Percentiles rank a stretch among this genome's conserved stretches.
Evolutionary conservation across 345 rosid genomes (phyloP).

Genomic region (Euphorbia lathyris): DNA sequence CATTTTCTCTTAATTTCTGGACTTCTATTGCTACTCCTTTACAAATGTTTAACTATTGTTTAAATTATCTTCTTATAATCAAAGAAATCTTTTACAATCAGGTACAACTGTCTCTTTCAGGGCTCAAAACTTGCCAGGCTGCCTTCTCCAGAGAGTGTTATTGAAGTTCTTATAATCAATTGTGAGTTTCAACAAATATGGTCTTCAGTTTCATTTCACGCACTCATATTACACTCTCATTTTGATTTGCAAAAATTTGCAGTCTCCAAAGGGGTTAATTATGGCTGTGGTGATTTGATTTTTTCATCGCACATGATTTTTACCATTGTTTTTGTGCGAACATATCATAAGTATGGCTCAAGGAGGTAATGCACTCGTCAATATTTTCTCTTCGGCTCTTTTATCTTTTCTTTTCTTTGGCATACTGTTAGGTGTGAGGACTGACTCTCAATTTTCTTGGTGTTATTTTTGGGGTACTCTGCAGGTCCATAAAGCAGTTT

Average conservation of each 20-base stretch:
- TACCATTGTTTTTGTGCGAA: conserved; percentile 80
- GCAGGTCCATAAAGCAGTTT: conserved; percentile 75
- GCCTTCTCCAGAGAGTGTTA: conserved; percentile 63
- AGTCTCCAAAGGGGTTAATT: conserved; percentile 87
- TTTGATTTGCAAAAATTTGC: conserved; percentile 33
- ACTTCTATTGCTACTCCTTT: background rate
- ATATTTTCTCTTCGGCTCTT: background rate
- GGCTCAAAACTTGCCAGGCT: conserved; percentile 76
- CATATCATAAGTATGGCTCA: conserved; percentile 91
- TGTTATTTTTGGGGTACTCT: conserved; percentile 7
- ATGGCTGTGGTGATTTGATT: conserved; percentile 96
- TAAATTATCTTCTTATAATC: conserved; percentile 9
- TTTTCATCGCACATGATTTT: conserved; percentile 99
- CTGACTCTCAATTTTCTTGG: background rate
- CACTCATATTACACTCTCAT: conserved; percentile 6
- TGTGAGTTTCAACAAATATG: conserved; percentile 38
- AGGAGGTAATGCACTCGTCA: conserved; percentile 48
- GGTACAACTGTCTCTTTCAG: conserved; percentile 40
- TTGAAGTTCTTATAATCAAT: conserved; percentile 67
- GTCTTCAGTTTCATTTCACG: background rate
- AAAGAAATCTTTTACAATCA: conserved; percentile 15
- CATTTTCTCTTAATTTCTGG: background rate
- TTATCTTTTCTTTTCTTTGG: background rate
- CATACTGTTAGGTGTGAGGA: background rate
- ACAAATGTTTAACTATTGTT: background rate